Percentiles rank a stretch among this genome's conserved stretches.
Evolutionary conservation across 1,139 yeast species (phyloP).

Genomic region (Candida tropicalis): DNA sequence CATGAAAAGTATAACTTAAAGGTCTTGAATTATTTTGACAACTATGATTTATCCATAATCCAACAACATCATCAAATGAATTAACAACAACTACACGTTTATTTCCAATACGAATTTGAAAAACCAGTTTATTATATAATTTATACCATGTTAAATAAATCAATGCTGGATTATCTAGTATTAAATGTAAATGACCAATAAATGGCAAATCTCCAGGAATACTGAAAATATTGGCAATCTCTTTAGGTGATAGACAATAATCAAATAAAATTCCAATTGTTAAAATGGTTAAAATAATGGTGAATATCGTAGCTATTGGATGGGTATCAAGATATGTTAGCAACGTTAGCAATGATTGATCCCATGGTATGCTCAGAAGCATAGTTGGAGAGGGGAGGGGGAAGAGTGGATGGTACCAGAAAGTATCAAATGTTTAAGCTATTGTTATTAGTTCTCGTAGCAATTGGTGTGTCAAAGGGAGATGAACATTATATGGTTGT

Average conservation of each 20-base stretch:
- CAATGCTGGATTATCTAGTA: constrained; percentile 53
- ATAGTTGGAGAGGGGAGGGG: no score
- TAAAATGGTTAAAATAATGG: not conserved
- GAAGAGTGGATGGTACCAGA: no score
- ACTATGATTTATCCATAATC: constrained; percentile 57
- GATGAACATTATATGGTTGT: no score
- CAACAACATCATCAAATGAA: constrained; percentile 53
- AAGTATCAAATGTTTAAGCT: no score
- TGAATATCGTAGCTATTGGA: not conserved
- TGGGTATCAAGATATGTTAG: constrained; percentile 1
- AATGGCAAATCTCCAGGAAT: constrained; percentile 56
- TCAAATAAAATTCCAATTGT: not conserved
- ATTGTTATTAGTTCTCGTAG: not conserved
- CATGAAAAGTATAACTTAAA: constrained; percentile 65
- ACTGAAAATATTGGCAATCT: constrained; percentile 25
- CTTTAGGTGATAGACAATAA: constrained; percentile 1
- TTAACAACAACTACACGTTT: constrained; percentile 65
- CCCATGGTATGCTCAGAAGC: constrained; percentile 7
- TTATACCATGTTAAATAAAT: constrained; percentile 52
- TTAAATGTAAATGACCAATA: constrained; percentile 54
- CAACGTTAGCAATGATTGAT: constrained; percentile 1
- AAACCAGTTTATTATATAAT: constrained; percentile 46
- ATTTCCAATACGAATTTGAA: constrained; percentile 65
- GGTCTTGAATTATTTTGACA: constrained; percentile 70
- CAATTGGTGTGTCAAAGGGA: no score